Evolutionary conservation across 257 asterid genomes (phyloP), one percentile per base, ranked within the genome.

Genomic region (Solanum bulbocastanum): DNA sequence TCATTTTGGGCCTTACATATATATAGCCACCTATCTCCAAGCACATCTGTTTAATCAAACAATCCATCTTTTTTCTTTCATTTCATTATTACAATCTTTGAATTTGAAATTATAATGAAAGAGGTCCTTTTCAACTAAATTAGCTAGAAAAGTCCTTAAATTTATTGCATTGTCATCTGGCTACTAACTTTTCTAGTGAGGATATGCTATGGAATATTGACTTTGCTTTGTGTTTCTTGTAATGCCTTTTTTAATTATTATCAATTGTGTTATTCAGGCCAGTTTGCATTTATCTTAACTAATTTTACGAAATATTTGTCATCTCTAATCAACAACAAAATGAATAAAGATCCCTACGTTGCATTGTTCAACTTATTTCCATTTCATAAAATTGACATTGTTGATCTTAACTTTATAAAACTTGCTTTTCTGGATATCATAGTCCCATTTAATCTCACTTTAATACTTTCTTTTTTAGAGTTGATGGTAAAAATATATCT

Each of bases 201-300:
- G 40, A 81, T 81, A 81, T 81, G 6, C 85, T 36, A 36, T 36
- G 30, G 82, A 73, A 73, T 35, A 73, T 73, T 36, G 46, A 73
- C 25, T 71, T 71, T 3, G 23, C 14, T 7, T 25, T 3, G 62
- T 52, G 16, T 44, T 46, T 30, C 36, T 46, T 4, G 6, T 13
- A 40, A 25, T 78, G 16, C 15, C 2, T 12, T 39, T 71, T 66
- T 25, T 1, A 0, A 23, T 14, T 3, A 5, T 13, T 12, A 12
- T 27, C 0, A 27, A 27, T 66, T 4, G 11, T 68, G 36, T 11
- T 66, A 2, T 68, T 13, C 0, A 3, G 2, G 0, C 7, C 10
- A 65, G 2, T 11, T 65, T 68, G 0, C 5, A 6, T 13, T 0
- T 16, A 68, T 7, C 5, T 68, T 1, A 5, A 68, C 8, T 27